Evolutionary conservation across 2,329 filamentous ascomycete species (phyloP).

Genomic region (Diaporthe vexans): DNA sequence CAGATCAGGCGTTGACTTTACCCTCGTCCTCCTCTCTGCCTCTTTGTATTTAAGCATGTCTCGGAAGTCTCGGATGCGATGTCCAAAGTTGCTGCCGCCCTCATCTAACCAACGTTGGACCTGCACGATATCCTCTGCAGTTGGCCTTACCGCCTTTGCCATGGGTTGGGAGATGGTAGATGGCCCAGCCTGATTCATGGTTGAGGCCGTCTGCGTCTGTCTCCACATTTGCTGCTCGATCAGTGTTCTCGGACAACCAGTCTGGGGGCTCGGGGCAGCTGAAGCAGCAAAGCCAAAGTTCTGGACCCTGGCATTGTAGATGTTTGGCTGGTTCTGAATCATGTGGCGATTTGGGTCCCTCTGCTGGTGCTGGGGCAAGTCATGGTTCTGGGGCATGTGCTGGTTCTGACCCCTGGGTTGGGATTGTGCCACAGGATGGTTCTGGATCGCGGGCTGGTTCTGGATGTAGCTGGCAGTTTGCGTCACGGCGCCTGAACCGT

Average conservation of each 20-base stretch:
- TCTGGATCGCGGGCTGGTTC: background rate
- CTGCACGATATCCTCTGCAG: fast-evolving
- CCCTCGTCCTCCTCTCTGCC: background rate
- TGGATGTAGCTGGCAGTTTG: no score
- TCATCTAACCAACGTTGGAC: fast-evolving
- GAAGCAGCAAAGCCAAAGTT: background rate
- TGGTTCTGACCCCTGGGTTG: background rate
- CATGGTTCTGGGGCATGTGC: no score
- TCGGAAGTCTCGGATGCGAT: background rate
- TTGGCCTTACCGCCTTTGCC: no score
- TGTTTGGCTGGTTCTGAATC: background rate
- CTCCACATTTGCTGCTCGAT: background rate
- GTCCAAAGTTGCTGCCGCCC: background rate
- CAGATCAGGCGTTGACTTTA: background rate
- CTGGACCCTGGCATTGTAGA: background rate
- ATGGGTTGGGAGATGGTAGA: background rate
- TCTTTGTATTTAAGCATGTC: background rate
- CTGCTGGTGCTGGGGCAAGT: no score
- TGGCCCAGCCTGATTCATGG: background rate
- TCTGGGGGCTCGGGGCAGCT: background rate
- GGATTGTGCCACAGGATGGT: background rate
- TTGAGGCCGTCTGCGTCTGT: background rate
- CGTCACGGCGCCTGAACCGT: no score
- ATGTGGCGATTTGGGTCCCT: no score
- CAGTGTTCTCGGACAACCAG: fast-evolving